Evolutionary conservation across 2,329 filamentous ascomycete species (phyloP).

Genomic region (Beauveria rudraprayagi): DNA sequence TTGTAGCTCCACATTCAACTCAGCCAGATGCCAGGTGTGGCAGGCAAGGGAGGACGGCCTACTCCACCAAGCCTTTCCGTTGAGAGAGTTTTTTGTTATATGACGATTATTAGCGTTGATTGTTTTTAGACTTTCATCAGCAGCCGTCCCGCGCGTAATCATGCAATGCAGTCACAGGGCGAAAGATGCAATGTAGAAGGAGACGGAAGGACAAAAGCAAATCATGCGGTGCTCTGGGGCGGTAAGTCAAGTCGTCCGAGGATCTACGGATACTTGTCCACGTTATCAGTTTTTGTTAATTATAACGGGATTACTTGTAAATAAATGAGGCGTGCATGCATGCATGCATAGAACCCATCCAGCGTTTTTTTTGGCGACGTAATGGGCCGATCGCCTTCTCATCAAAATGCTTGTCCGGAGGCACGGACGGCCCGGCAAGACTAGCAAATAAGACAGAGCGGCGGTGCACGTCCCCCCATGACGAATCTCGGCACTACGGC

Average conservation of each 20-base stretch:
- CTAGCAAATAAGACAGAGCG: background rate
- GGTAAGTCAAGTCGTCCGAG: background rate
- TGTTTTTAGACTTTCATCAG: background rate
- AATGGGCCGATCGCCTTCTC: background rate
- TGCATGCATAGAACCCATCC: background rate
- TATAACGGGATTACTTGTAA: background rate
- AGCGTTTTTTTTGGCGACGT: background rate
- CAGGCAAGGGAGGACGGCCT: background rate
- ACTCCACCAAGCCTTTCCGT: background rate
- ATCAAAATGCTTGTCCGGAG: background rate
- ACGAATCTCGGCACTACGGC: slow-evolving; percentile 11
- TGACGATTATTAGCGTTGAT: too few relatives aligned
- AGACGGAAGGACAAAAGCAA: background rate
- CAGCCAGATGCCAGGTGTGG: background rate
- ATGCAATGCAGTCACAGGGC: background rate
- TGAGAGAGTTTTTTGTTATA: background rate
- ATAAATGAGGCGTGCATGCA: background rate
- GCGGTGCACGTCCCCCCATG: slow-evolving; percentile 5
- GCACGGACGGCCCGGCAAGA: slow-evolving; percentile 2
- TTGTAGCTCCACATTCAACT: background rate
- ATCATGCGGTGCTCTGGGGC: background rate
- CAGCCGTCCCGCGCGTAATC: background rate
- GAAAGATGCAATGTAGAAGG: background rate
- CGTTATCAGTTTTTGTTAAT: background rate
- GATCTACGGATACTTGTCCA: background rate